phyloP scores from a whole-genome alignment of 78 protist genomes.

The Polysphondylium violaceum region DNA sequence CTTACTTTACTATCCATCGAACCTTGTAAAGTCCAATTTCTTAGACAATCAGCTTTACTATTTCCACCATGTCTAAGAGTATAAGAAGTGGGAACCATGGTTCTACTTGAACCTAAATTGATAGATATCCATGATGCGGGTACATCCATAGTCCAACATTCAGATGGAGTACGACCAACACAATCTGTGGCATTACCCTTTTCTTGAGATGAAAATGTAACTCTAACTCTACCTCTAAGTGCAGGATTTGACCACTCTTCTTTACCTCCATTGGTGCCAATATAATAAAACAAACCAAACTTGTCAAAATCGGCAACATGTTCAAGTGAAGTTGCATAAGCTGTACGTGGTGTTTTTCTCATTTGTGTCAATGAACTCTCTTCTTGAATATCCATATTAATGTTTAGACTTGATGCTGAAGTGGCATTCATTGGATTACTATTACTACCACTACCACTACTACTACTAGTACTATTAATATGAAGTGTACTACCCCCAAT shows the following conservation, averaged over 20 bases:
- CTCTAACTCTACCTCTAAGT: conserved; percentile 59
- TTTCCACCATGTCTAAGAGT: conserved; percentile 84
- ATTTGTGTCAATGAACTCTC: background rate
- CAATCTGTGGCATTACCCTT: conserved; percentile 63
- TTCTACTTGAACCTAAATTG: conserved; percentile 78
- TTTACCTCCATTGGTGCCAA: conserved; percentile 74
- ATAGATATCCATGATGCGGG: conserved; percentile 84
- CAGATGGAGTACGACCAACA: conserved; percentile 31
- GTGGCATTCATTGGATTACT: conserved; percentile 1
- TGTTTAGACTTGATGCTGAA: conserved; percentile 1
- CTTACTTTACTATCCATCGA: conserved; percentile 73
- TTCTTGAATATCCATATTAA: background rate
- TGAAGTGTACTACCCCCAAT: conserved; percentile 1
- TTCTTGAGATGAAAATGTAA: conserved; percentile 69
- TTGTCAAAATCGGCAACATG: conserved; percentile 14
- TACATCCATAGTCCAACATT: conserved; percentile 82
- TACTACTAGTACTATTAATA: background rate
- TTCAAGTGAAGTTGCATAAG: conserved; percentile 53
- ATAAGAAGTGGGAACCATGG: conserved; percentile 72
- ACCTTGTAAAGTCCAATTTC: conserved; percentile 89
- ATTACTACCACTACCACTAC: conserved; percentile 1
- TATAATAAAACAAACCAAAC: conserved; percentile 60
- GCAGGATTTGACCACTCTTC: conserved; percentile 83
- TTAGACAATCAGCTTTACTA: conserved; percentile 83
- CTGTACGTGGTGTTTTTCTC: conserved; percentile 43